Base-by-base conservation (phyloP, 2,329 filamentous ascomycete species). In the Colletotrichum spinosum region DNA sequence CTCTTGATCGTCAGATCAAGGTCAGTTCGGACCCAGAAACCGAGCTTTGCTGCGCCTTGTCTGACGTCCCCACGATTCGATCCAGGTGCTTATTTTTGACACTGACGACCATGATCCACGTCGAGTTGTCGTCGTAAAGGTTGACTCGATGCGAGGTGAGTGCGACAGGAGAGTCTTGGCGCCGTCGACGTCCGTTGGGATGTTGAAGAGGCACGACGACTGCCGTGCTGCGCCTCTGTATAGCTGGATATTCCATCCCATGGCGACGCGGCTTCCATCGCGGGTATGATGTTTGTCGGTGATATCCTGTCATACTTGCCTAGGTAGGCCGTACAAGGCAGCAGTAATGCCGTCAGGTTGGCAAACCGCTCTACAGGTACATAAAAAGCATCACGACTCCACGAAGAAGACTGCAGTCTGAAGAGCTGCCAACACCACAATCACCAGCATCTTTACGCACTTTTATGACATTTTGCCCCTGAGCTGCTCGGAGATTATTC, bases 31-130 rank as follows among this genome's bases (percentile, higher is more conserved):
- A 25, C 25, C 25, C 25, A 25, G 25, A 25, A 25, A 25, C 25
- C 25, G 25, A 25, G 25, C 6, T 25, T 8, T 46, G 44, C 44
- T 25, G n/a, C 44, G 15, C 38, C 38, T 41, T 41, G 25, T 41
- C 38, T 10, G 8, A 17, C 44, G 10, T 33, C 17, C 15, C 44
- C 25, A 11, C 13, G 10, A 33, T 11, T 25, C 9, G 15, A 15
- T 33, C n/a, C 38, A 12, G 37, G 15, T 38, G 13, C 53, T 55
- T 42, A 57, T 41, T 50, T 57, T n/a, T 15, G 33, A 46, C 13
- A 8, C 7, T 33, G 6, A 12, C 44, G 12, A 33, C n/a, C 11
- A 41, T 33, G 3, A n/a, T 10, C 8, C 4, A 34, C 15, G 17
- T 6, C 9, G 2, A 44, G 17, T n/a, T 38, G 44, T 41, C 35